Evolutionary conservation across 129 eudicot genomes (phyloP).

Genomic region (Scalesia atractyloides): DNA sequence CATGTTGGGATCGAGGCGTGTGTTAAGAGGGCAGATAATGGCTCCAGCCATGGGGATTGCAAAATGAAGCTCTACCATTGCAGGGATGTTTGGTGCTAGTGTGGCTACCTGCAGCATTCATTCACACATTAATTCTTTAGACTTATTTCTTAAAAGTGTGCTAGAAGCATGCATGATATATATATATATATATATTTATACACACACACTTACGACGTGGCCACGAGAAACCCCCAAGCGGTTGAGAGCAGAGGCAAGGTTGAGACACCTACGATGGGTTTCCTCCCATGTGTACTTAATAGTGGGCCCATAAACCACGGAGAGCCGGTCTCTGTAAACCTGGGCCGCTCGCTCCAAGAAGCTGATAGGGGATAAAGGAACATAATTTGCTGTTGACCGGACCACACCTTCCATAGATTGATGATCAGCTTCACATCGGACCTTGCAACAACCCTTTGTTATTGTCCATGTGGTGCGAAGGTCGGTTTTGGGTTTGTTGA

Average conservation of each 20-base stretch:
- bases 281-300: background rate
- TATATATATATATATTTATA: no score
- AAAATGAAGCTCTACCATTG: slow-evolving; percentile 9
- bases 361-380: background rate
- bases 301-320: background rate
- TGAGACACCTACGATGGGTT: background rate
- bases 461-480: no score
- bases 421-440: background rate
- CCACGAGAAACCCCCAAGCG: background rate
- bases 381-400: background rate
- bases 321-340: background rate
- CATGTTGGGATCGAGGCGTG: slow-evolving; percentile 12
- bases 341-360: background rate
- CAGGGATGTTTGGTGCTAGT: slow-evolving; percentile 21
- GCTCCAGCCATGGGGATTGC: slow-evolving; percentile 19
- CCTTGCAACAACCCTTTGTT: background rate
- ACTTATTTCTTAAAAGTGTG: background rate
- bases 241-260: background rate
- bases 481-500: no score
- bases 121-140: no score
- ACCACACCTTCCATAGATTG: no score
- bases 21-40: slow-evolving; percentile 17
- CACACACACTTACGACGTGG: background rate
- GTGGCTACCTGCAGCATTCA: slow-evolving; percentile 1
- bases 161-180: no score